Conservation (phyloP, 2,329 filamentous ascomycete species). For the Xylariales sp. region DNA sequence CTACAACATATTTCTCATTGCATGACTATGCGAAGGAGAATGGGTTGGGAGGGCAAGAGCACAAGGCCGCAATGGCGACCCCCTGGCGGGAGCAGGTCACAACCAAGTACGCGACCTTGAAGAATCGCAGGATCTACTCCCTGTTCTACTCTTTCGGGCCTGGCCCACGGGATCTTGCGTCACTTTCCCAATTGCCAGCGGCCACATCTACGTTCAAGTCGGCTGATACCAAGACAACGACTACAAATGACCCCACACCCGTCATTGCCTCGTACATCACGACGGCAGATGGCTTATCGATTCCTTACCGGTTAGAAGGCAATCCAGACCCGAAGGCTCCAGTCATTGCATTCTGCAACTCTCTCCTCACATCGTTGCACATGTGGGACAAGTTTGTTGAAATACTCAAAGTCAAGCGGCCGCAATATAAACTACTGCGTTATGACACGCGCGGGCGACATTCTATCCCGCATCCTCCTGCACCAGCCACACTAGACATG, state of each 20-base stretch:
- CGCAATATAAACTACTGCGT: constrained; percentile 67
- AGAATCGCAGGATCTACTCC: constrained; percentile 57
- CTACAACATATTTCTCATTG: constrained; percentile 58
- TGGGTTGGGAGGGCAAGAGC: constrained; percentile 60
- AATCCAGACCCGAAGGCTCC: constrained; percentile 62
- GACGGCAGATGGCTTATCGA: constrained; percentile 60
- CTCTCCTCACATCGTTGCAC: constrained; percentile 68
- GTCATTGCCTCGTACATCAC: constrained; percentile 64
- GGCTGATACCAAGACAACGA: constrained; percentile 50
- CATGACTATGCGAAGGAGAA: constrained; percentile 69
- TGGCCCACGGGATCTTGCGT: constrained; percentile 62
- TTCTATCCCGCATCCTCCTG: constrained; percentile 39
- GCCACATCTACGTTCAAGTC: constrained; percentile 46
- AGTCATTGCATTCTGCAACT: constrained; percentile 72
- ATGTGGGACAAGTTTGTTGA: constrained; percentile 78
- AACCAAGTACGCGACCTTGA: constrained; percentile 51
- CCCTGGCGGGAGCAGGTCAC: constrained; percentile 57
- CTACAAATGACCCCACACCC: constrained; percentile 45
- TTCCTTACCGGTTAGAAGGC: constrained; percentile 75
- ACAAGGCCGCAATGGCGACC: constrained; percentile 59
- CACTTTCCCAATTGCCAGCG: constrained; percentile 46
- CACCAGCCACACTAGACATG: constrained; percentile 55
- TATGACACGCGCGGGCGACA: constrained; percentile 72
- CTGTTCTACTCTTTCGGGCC: constrained; percentile 79
- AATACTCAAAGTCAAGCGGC: constrained; percentile 54